A percentile compares a stretch with the other conserved stretches of the same genome.
Evolutionary conservation across 2,329 filamentous ascomycete genomes (phyloP).

Genomic region (Colletotrichum tanaceti): DNA sequence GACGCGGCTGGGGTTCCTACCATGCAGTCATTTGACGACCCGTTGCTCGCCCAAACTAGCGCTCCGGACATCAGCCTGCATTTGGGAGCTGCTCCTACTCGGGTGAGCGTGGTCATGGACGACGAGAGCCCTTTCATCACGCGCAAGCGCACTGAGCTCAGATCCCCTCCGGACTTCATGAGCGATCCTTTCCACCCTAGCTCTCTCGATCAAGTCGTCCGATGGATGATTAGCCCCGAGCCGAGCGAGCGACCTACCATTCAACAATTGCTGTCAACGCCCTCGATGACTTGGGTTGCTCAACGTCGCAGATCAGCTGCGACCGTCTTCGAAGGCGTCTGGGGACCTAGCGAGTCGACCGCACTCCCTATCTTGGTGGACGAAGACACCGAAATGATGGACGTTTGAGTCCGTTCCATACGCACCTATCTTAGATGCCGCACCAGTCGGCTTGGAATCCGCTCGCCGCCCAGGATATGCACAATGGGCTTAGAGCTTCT

Average conservation of each 20-base stretch:
- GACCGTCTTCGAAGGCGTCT: constrained; percentile 96
- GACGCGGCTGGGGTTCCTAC: constrained; percentile 41
- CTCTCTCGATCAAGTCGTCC: constrained; percentile 85
- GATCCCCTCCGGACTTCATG: constrained; percentile 88
- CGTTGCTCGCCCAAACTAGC: constrained; percentile 36
- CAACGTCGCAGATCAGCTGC: constrained; percentile 83
- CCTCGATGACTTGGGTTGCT: constrained; percentile 84
- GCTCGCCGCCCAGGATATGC: constrained; percentile 50
- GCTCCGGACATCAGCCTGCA: constrained; percentile 42
- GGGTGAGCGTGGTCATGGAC: constrained; percentile 45
- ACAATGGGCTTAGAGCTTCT: constrained; percentile 40
- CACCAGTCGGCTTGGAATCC: constrained; percentile 32
- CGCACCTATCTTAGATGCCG: constrained; percentile 12
- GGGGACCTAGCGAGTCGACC: constrained; percentile 78
- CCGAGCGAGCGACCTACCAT: constrained; percentile 79
- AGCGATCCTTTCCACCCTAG: constrained; percentile 76
- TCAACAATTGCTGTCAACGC: constrained; percentile 76
- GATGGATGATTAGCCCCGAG: constrained; percentile 86
- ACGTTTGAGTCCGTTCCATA: constrained; percentile 56
- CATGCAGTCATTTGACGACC: constrained; percentile 38
- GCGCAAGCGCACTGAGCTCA: constrained; percentile 60
- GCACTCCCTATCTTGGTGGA: constrained; percentile 51
- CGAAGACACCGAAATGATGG: constrained; percentile 64
- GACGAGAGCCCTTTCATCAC: constrained; percentile 49
- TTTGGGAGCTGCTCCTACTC: constrained; percentile 52